phyloP scores from a whole-genome alignment of 106 monocot species.

The Dendrobium huoshanense region DNA sequence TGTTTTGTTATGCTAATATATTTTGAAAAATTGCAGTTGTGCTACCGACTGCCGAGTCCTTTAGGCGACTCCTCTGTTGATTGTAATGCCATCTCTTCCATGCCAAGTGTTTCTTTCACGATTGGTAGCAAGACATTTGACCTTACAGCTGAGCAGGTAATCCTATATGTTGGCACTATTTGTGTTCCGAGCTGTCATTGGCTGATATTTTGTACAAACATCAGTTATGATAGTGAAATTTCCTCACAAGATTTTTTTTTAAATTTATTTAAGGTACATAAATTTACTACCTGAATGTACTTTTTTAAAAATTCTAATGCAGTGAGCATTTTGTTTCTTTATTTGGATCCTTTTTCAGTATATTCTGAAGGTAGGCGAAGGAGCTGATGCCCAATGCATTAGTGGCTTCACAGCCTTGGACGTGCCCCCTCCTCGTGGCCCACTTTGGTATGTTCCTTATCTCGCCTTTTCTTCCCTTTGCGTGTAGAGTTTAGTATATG shows the following conservation, averaged over 20 bases:
- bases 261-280: not conserved
- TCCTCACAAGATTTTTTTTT: no score
- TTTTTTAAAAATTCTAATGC: no score
- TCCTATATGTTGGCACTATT: not conserved
- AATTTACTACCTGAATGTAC: no score
- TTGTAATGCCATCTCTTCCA: slow-evolving; percentile 38
- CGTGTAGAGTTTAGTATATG: no score
- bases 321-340: not conserved
- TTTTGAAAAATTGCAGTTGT: slow-evolving; percentile 26
- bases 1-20: not conserved
- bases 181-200: no score
- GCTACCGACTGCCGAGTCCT: slow-evolving; percentile 62
- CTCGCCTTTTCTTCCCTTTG: not conserved
- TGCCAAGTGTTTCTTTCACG: slow-evolving; percentile 78
- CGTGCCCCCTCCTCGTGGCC: slow-evolving; percentile 71
- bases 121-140: slow-evolving; percentile 64
- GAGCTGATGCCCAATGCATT: slow-evolving; percentile 56
- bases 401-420: slow-evolving; percentile 94
- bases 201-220: no score
- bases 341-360: slow-evolving; percentile 38
- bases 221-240: no score
- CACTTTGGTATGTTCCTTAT: slow-evolving; percentile 24
- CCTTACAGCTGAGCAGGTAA: slow-evolving; percentile 74
- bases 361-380: slow-evolving; percentile 62
- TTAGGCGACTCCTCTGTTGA: slow-evolving; percentile 83